These are phyloP conservation scores for Haemoproteus tartakovskyi DNA, from an alignment of 169 alveolate species.

Conservation along the genomic window DNA sequence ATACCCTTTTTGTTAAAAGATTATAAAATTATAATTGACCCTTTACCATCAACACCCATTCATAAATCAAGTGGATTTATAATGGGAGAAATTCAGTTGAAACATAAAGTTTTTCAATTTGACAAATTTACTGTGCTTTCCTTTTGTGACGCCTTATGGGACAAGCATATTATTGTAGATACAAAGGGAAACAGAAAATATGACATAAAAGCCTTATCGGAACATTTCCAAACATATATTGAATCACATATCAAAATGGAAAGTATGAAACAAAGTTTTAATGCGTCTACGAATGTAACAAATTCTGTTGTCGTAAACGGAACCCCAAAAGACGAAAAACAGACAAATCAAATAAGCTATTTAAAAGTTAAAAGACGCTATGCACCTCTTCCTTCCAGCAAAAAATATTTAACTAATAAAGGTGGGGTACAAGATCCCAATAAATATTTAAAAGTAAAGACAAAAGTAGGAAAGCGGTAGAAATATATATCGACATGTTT, in stretches of 20 bases:
- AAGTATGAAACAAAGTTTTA: conserved; percentile 1
- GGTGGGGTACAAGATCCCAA: conserved; percentile 14
- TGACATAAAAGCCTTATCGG: conserved; percentile 47
- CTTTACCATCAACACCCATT: conserved; percentile 49
- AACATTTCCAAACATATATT: conserved; percentile 30
- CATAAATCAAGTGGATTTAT: conserved; percentile 58
- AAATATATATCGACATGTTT: not conserved
- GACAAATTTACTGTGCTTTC: conserved; percentile 50
- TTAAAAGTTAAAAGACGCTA: conserved; percentile 17
- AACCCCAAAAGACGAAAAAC: too few species aligned
- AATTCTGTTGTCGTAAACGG: too few species aligned
- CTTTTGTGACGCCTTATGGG: conserved; percentile 61
- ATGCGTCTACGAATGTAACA: not conserved
- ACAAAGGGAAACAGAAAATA: too few species aligned
- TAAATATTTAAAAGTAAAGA: conserved; percentile 24
- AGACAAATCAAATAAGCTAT: conserved; percentile 2
- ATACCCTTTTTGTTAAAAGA: conserved; percentile 48
- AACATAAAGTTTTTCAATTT: conserved; percentile 52
- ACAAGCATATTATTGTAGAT: conserved; percentile 39
- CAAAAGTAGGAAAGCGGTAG: conserved; percentile 6
- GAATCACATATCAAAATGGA: conserved; percentile 59
- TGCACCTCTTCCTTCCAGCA: not conserved
- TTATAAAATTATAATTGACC: conserved; percentile 54
- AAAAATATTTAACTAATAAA: conserved; percentile 18
- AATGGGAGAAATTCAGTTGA: conserved; percentile 62